Percentiles rank a stretch among this genome's conserved stretches.
phyloP scores from a whole-genome alignment of 2,329 filamentous ascomycete species.

The Xenoacremonium recifei region DNA sequence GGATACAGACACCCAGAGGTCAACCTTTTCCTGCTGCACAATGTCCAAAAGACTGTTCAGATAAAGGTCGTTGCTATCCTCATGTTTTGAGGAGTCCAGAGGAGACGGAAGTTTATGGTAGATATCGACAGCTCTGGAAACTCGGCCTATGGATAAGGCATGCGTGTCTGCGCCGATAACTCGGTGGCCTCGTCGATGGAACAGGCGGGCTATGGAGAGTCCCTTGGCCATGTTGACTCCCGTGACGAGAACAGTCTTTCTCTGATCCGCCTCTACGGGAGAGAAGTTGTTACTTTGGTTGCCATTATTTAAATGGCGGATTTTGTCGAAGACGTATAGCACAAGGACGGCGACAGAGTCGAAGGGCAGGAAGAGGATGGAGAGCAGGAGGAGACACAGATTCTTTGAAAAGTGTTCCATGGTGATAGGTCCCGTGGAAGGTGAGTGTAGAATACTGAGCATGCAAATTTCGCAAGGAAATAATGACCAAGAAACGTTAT shows the following conservation, averaged over 20 bases:
- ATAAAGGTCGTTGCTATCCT: conserved; percentile 45
- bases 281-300: not conserved
- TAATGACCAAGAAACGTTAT: no score
- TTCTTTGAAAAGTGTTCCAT: conserved; percentile 26
- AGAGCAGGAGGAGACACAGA: conserved; percentile 23
- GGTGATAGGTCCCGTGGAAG: no score
- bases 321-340: conserved; percentile 13
- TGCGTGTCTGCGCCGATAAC: conserved; percentile 71
- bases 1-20: conserved; percentile 74
- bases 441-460: no score
- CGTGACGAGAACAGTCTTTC: conserved; percentile 63
- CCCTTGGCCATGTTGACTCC: conserved; percentile 73
- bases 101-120: conserved; percentile 50
- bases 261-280: conserved; percentile 1
- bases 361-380: conserved; percentile 46
- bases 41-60: conserved; percentile 56
- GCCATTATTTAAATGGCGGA: not conserved
- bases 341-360: conserved; percentile 41
- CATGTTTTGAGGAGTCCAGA: conserved; percentile 8
- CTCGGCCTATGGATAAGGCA: conserved; percentile 50
- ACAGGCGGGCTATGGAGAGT: conserved; percentile 62
- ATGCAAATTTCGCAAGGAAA: no score
- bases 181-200: conserved; percentile 63
- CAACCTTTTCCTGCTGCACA: conserved; percentile 57
- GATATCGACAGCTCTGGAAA: conserved; percentile 53